A percentile compares a stretch with the other conserved stretches of the same genome.
These are phyloP conservation scores for Acidiella bohemica DNA, from an alignment of 495 filamentous ascomycete species.

Conservation along the genomic window DNA sequence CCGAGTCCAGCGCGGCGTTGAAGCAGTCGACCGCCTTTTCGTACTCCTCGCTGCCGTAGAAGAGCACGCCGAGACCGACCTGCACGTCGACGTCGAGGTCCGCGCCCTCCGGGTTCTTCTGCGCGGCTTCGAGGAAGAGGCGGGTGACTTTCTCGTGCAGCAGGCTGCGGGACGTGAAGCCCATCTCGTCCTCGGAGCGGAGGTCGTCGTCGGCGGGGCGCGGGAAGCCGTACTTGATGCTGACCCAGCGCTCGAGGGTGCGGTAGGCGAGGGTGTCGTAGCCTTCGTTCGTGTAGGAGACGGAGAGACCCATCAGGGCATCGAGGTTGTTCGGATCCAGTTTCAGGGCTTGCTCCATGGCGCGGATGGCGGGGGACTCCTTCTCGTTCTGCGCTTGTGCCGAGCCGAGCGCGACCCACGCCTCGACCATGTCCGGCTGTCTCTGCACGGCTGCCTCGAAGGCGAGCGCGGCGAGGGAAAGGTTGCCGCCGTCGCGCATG, in stretches of 20 bases:
- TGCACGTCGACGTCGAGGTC: slow-evolving; percentile 98
- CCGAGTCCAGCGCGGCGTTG: slow-evolving; percentile 68
- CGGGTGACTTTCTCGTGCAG: slow-evolving; percentile 82
- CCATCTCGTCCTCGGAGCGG: slow-evolving; percentile 50
- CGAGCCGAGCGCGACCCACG: slow-evolving; percentile 81
- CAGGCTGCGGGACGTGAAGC: slow-evolving; percentile 81
- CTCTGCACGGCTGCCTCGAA: slow-evolving; percentile 93
- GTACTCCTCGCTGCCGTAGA: slow-evolving; percentile 96
- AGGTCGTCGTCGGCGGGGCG: slow-evolving; percentile 3
- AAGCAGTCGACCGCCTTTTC: slow-evolving; percentile 99
- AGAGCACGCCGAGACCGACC: slow-evolving; percentile 90
- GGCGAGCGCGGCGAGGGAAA: slow-evolving; percentile 87
- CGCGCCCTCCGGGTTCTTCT: slow-evolving; percentile 71
- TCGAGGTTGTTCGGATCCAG: slow-evolving; percentile 73
- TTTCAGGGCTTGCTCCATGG: slow-evolving; percentile 81
- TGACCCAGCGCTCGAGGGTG: slow-evolving; percentile 91
- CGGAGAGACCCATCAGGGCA: slow-evolving; percentile 87
- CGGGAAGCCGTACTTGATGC: slow-evolving; percentile 57
- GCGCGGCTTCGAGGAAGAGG: slow-evolving; percentile 82
- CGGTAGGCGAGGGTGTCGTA: slow-evolving; percentile 95
- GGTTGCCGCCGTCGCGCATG: slow-evolving; percentile 80
- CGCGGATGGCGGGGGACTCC: slow-evolving; percentile 94
- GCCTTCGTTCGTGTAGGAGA: slow-evolving; percentile 98
- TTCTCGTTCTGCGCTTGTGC: slow-evolving; percentile 98
- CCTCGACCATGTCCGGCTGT: slow-evolving; percentile 71